phyloP scores from a whole-genome alignment of 176 grass and related monocot species.

The Avena atlantica region DNA sequence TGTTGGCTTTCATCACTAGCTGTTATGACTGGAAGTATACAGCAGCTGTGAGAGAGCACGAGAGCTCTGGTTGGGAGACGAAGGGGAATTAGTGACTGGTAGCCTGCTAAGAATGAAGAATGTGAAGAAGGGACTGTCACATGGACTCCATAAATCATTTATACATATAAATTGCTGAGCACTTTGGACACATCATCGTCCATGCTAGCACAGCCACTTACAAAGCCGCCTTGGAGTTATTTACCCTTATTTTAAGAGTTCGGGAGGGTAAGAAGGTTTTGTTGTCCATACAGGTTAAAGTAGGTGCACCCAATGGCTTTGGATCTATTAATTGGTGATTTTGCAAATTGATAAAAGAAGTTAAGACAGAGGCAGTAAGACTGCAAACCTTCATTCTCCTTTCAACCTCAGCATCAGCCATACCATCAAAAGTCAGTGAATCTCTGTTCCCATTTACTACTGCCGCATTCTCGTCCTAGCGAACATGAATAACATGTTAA shows the following conservation, averaged over 20 bases:
- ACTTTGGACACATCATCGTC: too few relatives aligned
- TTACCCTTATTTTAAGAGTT: not conserved
- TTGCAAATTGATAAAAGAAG: not conserved
- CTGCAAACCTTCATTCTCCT: constrained; percentile 82
- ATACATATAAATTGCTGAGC: not conserved
- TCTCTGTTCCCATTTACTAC: constrained; percentile 63
- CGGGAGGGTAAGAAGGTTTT: not conserved
- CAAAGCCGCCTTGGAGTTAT: constrained; percentile 3
- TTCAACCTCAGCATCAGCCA: constrained; percentile 80
- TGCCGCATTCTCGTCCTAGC: constrained; percentile 72
- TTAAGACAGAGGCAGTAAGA: constrained; percentile 26
- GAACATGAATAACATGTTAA: constrained; percentile 44
- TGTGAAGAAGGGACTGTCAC: not conserved
- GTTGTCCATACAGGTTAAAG: not conserved
- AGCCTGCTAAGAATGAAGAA: not conserved
- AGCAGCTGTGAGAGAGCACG: not conserved
- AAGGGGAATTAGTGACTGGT: not conserved
- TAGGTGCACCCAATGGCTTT: constrained; percentile 10
- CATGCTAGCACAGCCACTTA: too few relatives aligned
- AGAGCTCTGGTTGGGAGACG: not conserved
- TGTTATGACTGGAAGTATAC: not conserved
- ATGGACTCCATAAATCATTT: not conserved
- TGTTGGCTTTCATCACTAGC: not conserved
- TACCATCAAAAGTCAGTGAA: constrained; percentile 72
- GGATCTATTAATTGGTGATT: not conserved